Base-by-base conservation (phyloP, 179 eudicot genomes). In the Sideroxylon spinosum region DNA sequence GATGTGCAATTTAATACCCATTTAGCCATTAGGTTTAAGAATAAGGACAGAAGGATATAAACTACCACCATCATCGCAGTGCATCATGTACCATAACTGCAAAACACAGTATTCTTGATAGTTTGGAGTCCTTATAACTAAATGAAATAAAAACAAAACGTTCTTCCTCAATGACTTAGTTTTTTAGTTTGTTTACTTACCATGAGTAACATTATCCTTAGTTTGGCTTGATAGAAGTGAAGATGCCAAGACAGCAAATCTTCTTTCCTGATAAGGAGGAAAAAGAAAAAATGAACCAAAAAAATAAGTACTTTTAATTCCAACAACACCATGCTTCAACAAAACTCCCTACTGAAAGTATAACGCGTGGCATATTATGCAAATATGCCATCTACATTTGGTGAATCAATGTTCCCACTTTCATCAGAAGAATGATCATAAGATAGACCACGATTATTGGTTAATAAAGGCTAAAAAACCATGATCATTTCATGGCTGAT, bases 181-280 rank as follows among this genome's bases (percentile, higher is more conserved):
- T 77, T 37, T 59, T 46, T 26, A 78, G 37, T 55, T 77, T 37
- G 53, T 46, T 63, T 73, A 88, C 93, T 90, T 88, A 84, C 98
- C 98, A 86, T 95, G 97, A 69, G 90, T 95, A 70, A 95, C 97
- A 78, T 89, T 83, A 86, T 93, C 98, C 87, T 93, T 95, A 82
- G 98, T 95, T 83, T 95, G 98, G 90, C 98, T 95, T 56, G 98
- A 95, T 70, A 95, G 88, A 78, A 95, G 97, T 55, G 97, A 84
- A 49, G 91, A 87, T 69, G 80, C 82, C 72, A 95, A 77, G 77
- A 93, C 90, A 29, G 97, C 94, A 86, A 91, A 95, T 85, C 97
- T 86, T 85, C 95, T 89, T 86, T 91, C 98, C 97, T 94, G 93
- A 78, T 76, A 78, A 80, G 44, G 44, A 37, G 44, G 44, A 37